Evolutionary conservation across 2,329 filamentous ascomycete species (phyloP).

Genomic region (Penicillium sp.): DNA sequence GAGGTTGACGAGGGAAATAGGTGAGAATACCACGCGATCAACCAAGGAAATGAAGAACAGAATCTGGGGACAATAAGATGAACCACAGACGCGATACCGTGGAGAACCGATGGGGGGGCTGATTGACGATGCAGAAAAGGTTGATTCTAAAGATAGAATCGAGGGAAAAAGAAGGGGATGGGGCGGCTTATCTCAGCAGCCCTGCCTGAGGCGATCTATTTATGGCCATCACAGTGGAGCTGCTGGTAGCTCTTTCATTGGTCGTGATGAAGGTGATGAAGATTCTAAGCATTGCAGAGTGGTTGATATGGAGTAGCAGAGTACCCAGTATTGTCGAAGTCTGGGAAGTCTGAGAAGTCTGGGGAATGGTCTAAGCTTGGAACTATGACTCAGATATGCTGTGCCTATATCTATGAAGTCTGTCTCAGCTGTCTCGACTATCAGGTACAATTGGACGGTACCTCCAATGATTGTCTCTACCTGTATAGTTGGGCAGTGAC

Average conservation of each 20-base stretch:
- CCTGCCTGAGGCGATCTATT: slow-evolving; percentile 12
- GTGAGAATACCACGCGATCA: not conserved
- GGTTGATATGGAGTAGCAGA: not conserved
- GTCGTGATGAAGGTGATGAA: not conserved
- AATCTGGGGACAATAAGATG: not conserved
- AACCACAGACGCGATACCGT: slow-evolving; percentile 8
- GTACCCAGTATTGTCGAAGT: not conserved
- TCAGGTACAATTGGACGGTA: not conserved
- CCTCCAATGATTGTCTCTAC: no score
- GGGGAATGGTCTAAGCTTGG: not conserved
- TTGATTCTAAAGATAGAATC: slow-evolving; percentile 30
- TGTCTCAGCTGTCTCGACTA: not conserved
- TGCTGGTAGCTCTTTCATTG: not conserved
- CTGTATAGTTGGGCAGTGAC: not conserved
- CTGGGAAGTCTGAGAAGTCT: not conserved
- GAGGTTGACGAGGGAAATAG: not conserved
- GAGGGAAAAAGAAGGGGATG: slow-evolving; percentile 6
- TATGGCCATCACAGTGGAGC: not conserved
- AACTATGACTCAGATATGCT: not conserved
- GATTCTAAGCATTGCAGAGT: not conserved
- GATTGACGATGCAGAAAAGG: slow-evolving; percentile 27
- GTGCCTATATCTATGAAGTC: not conserved
- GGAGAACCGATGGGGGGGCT: slow-evolving; percentile 14
- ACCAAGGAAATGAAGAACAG: not conserved
- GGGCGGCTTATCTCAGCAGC: slow-evolving; percentile 8